Conservation (phyloP, 192 early-diverging fungal species). For the Backusella westeae region DNA sequence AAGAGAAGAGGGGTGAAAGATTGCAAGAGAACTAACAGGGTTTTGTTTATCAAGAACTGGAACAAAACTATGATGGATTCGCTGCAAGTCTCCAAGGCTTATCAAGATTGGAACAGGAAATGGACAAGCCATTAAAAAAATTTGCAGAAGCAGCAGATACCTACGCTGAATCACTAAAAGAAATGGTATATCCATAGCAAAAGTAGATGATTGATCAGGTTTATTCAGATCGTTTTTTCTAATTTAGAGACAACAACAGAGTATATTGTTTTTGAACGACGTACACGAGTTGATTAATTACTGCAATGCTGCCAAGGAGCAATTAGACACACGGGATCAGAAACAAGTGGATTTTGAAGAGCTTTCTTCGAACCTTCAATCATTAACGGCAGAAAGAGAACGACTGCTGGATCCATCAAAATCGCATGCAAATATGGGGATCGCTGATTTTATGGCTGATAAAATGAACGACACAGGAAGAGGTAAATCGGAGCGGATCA, state of each 20-base stretch:
- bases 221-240: neutral
- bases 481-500: slow-evolving; percentile 72
- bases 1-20: neutral
- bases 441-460: slow-evolving; percentile 79
- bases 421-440: slow-evolving; percentile 28
- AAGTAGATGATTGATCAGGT: neutral
- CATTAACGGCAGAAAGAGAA: slow-evolving; percentile 67
- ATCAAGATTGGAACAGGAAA: slow-evolving; percentile 81
- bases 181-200: slow-evolving; percentile 54
- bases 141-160: slow-evolving; percentile 71
- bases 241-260: slow-evolving; percentile 53
- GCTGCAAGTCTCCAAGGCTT: slow-evolving; percentile 69
- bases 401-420: slow-evolving; percentile 44
- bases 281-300: slow-evolving; percentile 81
- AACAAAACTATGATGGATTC: slow-evolving; percentile 74
- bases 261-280: slow-evolving; percentile 65
- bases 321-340: slow-evolving; percentile 81
- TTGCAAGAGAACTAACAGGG: neutral
- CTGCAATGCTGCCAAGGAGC: slow-evolving; percentile 73
- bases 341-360: slow-evolving; percentile 96
- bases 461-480: slow-evolving; percentile 87
- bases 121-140: slow-evolving; percentile 67
- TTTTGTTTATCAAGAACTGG: slow-evolving; percentile 51
- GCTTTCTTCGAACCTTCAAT: slow-evolving; percentile 70
- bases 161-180: slow-evolving; percentile 57